Base-by-base conservation (phyloP, 768 basidiomycete species). In the Hydnum rufescens region DNA sequence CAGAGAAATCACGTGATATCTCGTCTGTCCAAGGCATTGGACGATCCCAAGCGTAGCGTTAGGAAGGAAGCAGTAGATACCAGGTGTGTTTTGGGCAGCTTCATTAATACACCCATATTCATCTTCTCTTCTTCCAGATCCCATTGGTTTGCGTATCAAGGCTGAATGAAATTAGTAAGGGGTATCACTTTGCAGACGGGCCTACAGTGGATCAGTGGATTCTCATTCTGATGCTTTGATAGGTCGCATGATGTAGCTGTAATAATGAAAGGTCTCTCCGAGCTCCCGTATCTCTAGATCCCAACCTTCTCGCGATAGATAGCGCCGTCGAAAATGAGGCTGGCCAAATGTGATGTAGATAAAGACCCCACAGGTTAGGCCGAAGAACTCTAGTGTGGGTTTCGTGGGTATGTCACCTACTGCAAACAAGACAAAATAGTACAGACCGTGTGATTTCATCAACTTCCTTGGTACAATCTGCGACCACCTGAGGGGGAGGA, bases 41-140 rank as follows among this genome's bases (percentile, higher is more conserved):
- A 97, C 62, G 95, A 97, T 66, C 85, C 85, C n/a, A 82, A 80
- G 62, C 70, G 83, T 54, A 66, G 66, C 2, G 90, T 99, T 4
- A 71, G 95, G 51, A 80, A 76, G 59, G 86, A 84, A 60, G 93
- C 90, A 1, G 95, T 97, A 2, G 79, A 88, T 58, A 81, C 88
- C 31, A 60, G 81, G 73, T 72, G 51, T n/a, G 50, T n/a, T n/a
- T n/a, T n/a, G n/a, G n/a, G n/a, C n/a, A n/a, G n/a, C n/a, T n/a
- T n/a, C n/a, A n/a, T n/a, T n/a, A n/a, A n/a, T n/a, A n/a, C n/a
- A n/a, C n/a, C n/a, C n/a, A n/a, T n/a, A n/a, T n/a, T n/a, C n/a
- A n/a, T n/a, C n/a, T n/a, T n/a, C n/a, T n/a, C n/a, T n/a, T n/a
- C n/a, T n/a, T n/a, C n/a, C n/a, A n/a, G n/a, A n/a, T n/a, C n/a